These are phyloP conservation scores for Suhomyces kilbournensis DNA, from an alignment of 805 yeast species.

Conservation along the genomic window DNA sequence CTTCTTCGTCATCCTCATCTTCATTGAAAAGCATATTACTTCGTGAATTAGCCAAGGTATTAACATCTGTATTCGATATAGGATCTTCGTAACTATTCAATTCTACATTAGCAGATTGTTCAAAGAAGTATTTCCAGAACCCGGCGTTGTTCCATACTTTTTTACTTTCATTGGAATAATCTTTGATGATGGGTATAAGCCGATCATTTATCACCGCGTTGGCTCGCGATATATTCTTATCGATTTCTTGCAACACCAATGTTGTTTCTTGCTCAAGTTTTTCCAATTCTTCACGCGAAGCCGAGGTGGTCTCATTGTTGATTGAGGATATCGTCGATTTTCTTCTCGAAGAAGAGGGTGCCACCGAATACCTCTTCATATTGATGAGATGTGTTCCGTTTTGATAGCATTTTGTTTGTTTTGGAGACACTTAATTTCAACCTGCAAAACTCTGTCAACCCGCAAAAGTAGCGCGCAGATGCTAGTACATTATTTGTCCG, in stretches of 20 bases:
- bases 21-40: slow-evolving; percentile 10
- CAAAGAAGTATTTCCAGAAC: slow-evolving; percentile 78
- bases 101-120: slow-evolving; percentile 67
- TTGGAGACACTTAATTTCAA: not conserved
- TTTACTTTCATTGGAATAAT: slow-evolving; percentile 56
- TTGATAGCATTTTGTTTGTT: slow-evolving; percentile 1
- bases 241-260: slow-evolving; percentile 71
- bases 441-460: not conserved
- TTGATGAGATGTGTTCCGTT: not conserved
- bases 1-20: slow-evolving; percentile 15
- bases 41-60: slow-evolving; percentile 19
- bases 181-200: slow-evolving; percentile 63
- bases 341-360: slow-evolving; percentile 32
- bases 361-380: slow-evolving; percentile 36
- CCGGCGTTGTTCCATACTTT: slow-evolving; percentile 63
- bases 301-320: slow-evolving; percentile 9
- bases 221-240: slow-evolving; percentile 65
- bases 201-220: slow-evolving; percentile 65
- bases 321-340: slow-evolving; percentile 22
- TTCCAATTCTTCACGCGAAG: slow-evolving; percentile 43
- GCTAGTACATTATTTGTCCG: not conserved
- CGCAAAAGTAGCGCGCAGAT: not conserved
- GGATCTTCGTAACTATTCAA: slow-evolving; percentile 51
- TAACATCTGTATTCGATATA: slow-evolving; percentile 18
- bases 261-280: slow-evolving; percentile 78